Percentiles rank a stretch among this genome's conserved stretches.
Evolutionary conservation across 495 filamentous ascomycete species (phyloP).

Genomic region (Mycothermus thermophilus): DNA sequence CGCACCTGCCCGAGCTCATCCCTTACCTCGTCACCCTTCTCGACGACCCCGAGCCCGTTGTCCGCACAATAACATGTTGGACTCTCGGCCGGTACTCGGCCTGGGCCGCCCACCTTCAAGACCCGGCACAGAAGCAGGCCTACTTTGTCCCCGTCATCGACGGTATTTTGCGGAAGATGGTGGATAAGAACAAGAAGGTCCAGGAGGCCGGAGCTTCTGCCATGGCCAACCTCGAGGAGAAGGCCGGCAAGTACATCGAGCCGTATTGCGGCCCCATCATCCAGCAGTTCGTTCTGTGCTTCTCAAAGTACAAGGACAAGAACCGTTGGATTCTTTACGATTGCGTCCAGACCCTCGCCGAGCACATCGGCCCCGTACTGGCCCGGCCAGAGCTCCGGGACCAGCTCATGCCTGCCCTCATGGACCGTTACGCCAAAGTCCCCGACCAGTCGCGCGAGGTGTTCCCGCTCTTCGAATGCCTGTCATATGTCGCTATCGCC

Average conservation of each 20-base stretch:
- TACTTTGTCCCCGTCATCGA: conserved; percentile 98
- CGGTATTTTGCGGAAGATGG: conserved; percentile 83
- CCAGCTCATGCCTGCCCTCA: conserved; percentile 87
- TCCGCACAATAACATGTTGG: conserved; percentile 97
- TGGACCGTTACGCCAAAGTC: conserved; percentile 77
- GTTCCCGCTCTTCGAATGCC: conserved; percentile 85
- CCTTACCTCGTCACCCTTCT: conserved; percentile 82
- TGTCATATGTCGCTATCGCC: conserved; percentile 86
- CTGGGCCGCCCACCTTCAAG: conserved; percentile 71
- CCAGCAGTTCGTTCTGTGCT: conserved; percentile 82
- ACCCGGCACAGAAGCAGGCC: conserved; percentile 48
- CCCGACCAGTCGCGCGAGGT: conserved; percentile 83
- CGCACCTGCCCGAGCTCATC: conserved; percentile 81
- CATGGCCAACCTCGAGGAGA: conserved; percentile 92
- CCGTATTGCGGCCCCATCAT: conserved; percentile 85
- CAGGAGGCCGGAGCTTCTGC: conserved; percentile 94
- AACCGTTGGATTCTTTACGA: conserved; percentile 99
- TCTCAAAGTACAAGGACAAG: conserved; percentile 88
- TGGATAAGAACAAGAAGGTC: conserved; percentile 93
- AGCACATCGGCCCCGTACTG: conserved; percentile 71
- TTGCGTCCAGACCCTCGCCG: conserved; percentile 93
- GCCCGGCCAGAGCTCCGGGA: conserved; percentile 63
- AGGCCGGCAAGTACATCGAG: conserved; percentile 62
- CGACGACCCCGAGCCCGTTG: conserved; percentile 76
- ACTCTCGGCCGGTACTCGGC: conserved; percentile 85